Conservation (phyloP, 495 filamentous ascomycete species). For the Penicillium odoratum region DNA sequence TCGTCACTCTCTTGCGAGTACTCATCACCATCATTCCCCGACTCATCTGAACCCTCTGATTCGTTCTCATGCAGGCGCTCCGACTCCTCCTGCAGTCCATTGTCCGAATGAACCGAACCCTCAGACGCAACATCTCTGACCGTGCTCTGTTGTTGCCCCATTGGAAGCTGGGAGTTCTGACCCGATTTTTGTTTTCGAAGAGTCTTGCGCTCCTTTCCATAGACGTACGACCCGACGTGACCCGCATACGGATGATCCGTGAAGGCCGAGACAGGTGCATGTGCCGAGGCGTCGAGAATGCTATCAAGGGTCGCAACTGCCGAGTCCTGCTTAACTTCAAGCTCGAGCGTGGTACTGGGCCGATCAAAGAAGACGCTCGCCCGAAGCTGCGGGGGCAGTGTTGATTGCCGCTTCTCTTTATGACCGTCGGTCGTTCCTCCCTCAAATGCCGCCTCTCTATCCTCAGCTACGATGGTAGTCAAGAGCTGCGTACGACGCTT, state of each 20-base stretch:
- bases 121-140: constrained; percentile 9
- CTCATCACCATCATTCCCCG: constrained; percentile 31
- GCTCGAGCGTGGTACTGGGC: constrained; percentile 55
- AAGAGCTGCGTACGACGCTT: constrained; percentile 68
- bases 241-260: constrained; percentile 90
- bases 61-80: constrained; percentile 9
- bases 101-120: constrained; percentile 13
- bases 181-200: constrained; percentile 24
- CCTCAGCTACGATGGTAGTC: constrained; percentile 48
- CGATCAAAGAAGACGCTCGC: constrained; percentile 90
- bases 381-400: constrained; percentile 81
- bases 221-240: constrained; percentile 64
- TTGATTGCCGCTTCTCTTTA: constrained; percentile 37
- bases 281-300: constrained; percentile 90
- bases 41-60: constrained; percentile 20
- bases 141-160: constrained; percentile 24
- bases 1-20: constrained; percentile 21
- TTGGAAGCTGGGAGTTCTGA: constrained; percentile 22
- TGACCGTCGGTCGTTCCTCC: constrained; percentile 26
- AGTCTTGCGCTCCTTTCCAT: constrained; percentile 45
- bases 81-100: constrained; percentile 8
- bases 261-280: constrained; percentile 90
- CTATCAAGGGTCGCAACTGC: constrained; percentile 88
- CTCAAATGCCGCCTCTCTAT: constrained; percentile 42
- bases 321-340: constrained; percentile 75